Evolutionary conservation across 371 early-diverging fungal genomes (phyloP).

Genomic region (Mortierella sp.): DNA sequence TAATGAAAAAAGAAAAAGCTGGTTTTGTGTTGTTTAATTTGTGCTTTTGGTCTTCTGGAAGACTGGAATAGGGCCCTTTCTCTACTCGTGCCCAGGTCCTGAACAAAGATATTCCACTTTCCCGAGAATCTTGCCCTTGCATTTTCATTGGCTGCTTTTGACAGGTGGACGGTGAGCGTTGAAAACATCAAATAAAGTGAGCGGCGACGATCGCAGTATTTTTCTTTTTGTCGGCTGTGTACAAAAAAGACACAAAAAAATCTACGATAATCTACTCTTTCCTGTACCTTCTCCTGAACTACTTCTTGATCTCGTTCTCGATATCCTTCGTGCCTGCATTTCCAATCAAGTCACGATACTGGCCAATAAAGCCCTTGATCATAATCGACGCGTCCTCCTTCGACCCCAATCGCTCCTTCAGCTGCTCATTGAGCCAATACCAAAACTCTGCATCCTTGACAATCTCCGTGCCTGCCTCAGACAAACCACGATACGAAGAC

Average conservation of each 20-base stretch:
- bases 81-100: not conserved
- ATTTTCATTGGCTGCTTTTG: not conserved
- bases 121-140: slow-evolving; percentile 1
- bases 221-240: not conserved
- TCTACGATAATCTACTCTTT: too few relatives aligned
- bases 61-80: slow-evolving; percentile 11
- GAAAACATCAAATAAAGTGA: not conserved
- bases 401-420: slow-evolving; percentile 41
- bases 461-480: slow-evolving; percentile 43
- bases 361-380: slow-evolving; percentile 54
- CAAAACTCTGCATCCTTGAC: slow-evolving; percentile 47
- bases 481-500: slow-evolving; percentile 44
- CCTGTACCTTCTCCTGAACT: not conserved
- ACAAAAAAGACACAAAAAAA: not conserved
- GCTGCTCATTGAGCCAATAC: slow-evolving; percentile 48
- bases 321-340: slow-evolving; percentile 50
- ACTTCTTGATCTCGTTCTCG: slow-evolving; percentile 42
- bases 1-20: not conserved
- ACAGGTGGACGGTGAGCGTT: not conserved
- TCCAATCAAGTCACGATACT: slow-evolving; percentile 50
- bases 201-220: slow-evolving; percentile 1
- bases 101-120: slow-evolving; percentile 16
- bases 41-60: slow-evolving; percentile 17
- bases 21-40: not conserved
- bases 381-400: slow-evolving; percentile 50